Base-by-base conservation (phyloP, 2,329 filamentous ascomycete species). In the Colletotrichum sp. region DNA sequence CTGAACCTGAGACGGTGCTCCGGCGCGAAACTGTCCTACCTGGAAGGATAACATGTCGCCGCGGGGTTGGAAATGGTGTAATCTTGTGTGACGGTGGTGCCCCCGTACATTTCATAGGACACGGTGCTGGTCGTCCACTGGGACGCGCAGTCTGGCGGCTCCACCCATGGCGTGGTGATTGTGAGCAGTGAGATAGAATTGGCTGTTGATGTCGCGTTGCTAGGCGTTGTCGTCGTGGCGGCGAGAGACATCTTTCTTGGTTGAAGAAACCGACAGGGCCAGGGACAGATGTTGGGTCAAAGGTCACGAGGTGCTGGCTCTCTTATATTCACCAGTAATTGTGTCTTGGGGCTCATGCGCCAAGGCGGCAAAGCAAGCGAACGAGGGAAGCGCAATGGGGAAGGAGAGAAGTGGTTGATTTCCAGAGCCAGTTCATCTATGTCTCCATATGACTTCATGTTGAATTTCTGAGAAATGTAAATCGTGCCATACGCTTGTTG, bases 101-200 rank as follows among this genome's bases (percentile, higher is more conserved):
- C 10, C 26, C 65, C 28, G 16, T n/a, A 55, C 10, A 4, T 55
- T 32, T 32, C 44, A 44, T 26, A 26, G 5, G 21, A 68, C 6
- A 10, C 8, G 18, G 32, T 59, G 8, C 67, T 63, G 36, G n/a
- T 57, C 16, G 15, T 34, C 52, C 67, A 75, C 15, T 49, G 62
- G 6, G 67, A 34, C 3, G 18, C 3, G 57, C 71, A 77, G 32
- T 69, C 71, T 21, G 71, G 15, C 16, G 71, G 71, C 30, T 66
- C n/a, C 15, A 75, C 34, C 18, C 44, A 77, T 21, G 67, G 75
- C 7, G 75, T 75, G 57, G 67, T 77, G 55, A 77, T 73, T 26
- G 32, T 60, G 28, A 75, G 67, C 1, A 59, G 3, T 24, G n/a
- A 10, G 30, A 68, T 62, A 0, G 57, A 21, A 0, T 3, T 10